Conservation (phyloP, 2,329 filamentous ascomycete genomes). For the Berkeleyomyces rouxiae region DNA sequence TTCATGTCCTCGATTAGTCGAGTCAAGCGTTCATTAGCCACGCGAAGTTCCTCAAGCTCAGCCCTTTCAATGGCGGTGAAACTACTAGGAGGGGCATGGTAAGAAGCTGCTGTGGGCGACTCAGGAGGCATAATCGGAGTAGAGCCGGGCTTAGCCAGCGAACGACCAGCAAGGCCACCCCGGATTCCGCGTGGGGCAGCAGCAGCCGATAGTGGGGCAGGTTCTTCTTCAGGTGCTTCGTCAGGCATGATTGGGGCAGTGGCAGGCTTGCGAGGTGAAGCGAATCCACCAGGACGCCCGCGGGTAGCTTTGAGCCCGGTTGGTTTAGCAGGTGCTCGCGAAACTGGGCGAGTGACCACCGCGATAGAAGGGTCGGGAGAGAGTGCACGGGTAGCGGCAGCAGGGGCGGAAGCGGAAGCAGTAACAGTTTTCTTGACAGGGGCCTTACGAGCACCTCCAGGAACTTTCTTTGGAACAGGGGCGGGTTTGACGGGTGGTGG, state of each 20-base stretch:
- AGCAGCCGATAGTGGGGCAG: conserved; percentile 39
- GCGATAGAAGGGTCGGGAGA: conserved; percentile 23
- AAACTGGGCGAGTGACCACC: conserved; percentile 37
- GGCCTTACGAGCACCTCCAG: conserved; percentile 26
- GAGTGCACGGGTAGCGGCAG: conserved; percentile 21
- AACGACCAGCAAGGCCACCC: conserved; percentile 71
- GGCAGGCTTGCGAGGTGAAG: conserved; percentile 38
- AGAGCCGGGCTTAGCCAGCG: conserved; percentile 57
- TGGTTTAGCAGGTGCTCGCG: conserved; percentile 36
- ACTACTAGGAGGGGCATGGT: conserved; percentile 30
- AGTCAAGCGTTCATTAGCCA: conserved; percentile 62
- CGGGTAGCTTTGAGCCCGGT: conserved; percentile 44
- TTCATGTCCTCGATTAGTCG: conserved; percentile 65
- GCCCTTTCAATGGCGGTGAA: conserved; percentile 68
- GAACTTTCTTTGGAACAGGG: conserved; percentile 31
- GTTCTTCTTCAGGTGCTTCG: conserved; percentile 34
- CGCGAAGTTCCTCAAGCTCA: conserved; percentile 78
- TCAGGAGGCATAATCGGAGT: conserved; percentile 34
- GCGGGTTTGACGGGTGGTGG: conserved; percentile 39
- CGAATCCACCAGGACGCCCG: conserved; percentile 34
- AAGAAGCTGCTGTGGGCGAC: conserved; percentile 34
- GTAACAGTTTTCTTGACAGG: conserved; percentile 29
- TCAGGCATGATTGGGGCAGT: conserved; percentile 34
- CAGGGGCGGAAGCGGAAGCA: conserved; percentile 8
- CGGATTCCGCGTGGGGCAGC: conserved; percentile 49